phyloP scores from a whole-genome alignment of 2,329 filamentous ascomycete species.

The Ambrosiella xylebori region DNA sequence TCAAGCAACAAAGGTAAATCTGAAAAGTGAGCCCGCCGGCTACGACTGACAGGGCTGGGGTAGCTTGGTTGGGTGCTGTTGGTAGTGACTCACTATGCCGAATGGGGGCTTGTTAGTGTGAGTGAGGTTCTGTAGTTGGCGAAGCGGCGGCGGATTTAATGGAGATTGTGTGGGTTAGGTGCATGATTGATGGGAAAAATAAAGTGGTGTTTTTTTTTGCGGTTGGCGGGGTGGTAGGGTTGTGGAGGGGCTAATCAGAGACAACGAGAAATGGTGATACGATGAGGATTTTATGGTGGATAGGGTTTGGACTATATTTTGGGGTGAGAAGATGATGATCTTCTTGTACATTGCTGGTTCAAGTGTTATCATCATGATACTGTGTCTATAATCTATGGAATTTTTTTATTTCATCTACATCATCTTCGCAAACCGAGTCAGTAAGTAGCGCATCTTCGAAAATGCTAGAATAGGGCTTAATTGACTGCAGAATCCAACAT shows the following conservation, averaged over 20 bases:
- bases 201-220: background rate
- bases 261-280: background rate
- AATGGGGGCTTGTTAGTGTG: background rate
- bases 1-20: too few species aligned
- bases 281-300: background rate
- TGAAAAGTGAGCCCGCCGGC: background rate
- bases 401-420: too few species aligned
- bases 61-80: background rate
- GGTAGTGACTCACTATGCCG: constrained; percentile 5
- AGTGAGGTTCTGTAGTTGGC: background rate
- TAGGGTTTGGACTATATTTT: background rate
- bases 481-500: background rate
- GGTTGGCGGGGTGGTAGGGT: constrained; percentile 1
- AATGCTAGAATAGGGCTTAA: background rate
- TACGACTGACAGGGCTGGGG: background rate
- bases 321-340: background rate
- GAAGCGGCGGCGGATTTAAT: background rate
- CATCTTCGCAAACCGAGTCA: too few species aligned
- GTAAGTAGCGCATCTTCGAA: background rate
- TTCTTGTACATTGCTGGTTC: too few species aligned
- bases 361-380: too few species aligned
- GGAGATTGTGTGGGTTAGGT: background rate
- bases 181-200: background rate
- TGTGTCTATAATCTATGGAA: too few species aligned
- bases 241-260: background rate